Evolutionary conservation across 495 filamentous ascomycete genomes (phyloP), one percentile per base, ranked within the genome.

Genomic region (Aspergillus sclerotiicarbonarius): DNA sequence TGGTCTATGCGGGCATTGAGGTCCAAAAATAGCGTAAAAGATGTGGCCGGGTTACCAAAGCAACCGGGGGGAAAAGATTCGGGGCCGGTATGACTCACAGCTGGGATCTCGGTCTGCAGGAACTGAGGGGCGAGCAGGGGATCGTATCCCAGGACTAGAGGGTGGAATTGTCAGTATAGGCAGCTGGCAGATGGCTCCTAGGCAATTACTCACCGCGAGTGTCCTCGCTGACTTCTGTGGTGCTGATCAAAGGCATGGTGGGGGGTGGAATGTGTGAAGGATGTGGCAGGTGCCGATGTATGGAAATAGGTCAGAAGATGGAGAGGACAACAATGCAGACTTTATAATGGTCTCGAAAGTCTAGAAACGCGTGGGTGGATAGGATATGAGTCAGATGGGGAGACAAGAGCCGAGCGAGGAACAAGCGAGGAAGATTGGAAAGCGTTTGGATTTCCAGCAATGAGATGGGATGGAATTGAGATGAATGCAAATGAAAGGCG

Each of bases 121-220:
- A 96, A 84, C 59, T 89, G 84, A 16, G 94, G 94, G 31, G 91
- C 87, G 65, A 97, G 93, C 60, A 98, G 81, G 66, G 94, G 91
- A 71, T 98, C 92, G 77, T 98, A 92, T 60, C 94, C 93, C 65
- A 94, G 73, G 74, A 98, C 95, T 98, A 65, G 10, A 41, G 41
- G 6, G 46, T 35, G 29, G 39, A 29, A 18, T 31, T 60, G 19
- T 62, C 21, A 61, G 49, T 33, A 55, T 13, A 21, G 33, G 35
- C 46, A 1, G 12, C n/a, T 51, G 19, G n/a, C n/a, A n/a, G n/a
- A n/a, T n/a, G n/a, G n/a, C n/a, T n/a, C n/a, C n/a, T n/a, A n/a
- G 19, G 44, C 30, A 44, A 56, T 21, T 29, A 65, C 73, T 64
- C 71, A 82, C 80, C 77, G 64, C 80, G 72, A 71, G 72, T 82